phyloP scores from a whole-genome alignment of 805 yeast species.

The Monosporozyma yasuniensis region DNA sequence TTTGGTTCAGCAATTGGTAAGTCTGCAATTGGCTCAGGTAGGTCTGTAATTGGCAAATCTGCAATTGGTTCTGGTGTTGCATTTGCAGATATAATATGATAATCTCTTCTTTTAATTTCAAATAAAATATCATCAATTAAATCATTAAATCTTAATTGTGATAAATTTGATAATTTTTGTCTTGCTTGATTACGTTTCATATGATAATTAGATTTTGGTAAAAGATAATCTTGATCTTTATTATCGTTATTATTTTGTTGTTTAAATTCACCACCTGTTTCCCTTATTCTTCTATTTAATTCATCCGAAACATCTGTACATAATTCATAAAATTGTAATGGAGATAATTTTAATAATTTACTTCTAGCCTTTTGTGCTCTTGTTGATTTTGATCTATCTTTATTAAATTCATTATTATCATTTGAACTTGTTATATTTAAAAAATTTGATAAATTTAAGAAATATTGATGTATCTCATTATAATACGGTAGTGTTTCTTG shows the following conservation, averaged over 20 bases:
- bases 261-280: not conserved
- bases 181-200: constrained; percentile 94
- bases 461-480: constrained; percentile 20
- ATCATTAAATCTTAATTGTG: constrained; percentile 76
- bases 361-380: constrained; percentile 78
- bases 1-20: not conserved
- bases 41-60: not conserved
- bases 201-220: constrained; percentile 69
- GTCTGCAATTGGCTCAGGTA: not conserved
- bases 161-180: constrained; percentile 77
- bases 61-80: not conserved
- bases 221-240: constrained; percentile 52
- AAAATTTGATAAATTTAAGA: constrained; percentile 20
- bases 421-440: constrained; percentile 26
- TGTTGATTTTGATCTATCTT: constrained; percentile 29
- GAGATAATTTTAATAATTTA: constrained; percentile 70
- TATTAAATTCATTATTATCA: constrained; percentile 8
- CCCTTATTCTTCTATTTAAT: constrained; percentile 52
- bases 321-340: constrained; percentile 77
- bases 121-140: constrained; percentile 79
- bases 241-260: constrained; percentile 40
- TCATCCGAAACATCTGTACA: constrained; percentile 95
- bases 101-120: constrained; percentile 74
- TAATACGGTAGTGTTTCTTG: not conserved
- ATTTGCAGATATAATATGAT: constrained; percentile 29